A percentile compares a stretch with the other conserved stretches of the same genome.
phyloP scores from a whole-genome alignment of 805 yeast species.

The Nematodospora valgi region DNA sequence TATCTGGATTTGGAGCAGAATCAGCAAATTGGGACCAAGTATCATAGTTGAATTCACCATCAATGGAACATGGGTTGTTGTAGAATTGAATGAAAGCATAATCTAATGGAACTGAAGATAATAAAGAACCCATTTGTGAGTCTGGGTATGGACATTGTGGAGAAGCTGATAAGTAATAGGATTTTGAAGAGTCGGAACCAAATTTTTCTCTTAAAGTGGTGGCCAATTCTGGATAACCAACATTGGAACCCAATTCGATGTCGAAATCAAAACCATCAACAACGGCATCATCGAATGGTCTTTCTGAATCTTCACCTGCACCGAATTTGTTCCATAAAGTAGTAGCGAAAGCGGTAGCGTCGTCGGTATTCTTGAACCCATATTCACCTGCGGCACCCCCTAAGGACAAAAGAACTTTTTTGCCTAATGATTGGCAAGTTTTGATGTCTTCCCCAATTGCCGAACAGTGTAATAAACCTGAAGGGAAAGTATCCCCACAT shows the following conservation, averaged over 20 bases:
- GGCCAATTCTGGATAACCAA: conserved; percentile 26
- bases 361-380: conserved; percentile 47
- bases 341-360: conserved; percentile 53
- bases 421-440: conserved; percentile 71
- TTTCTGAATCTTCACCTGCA: conserved; percentile 21
- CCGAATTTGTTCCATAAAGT: conserved; percentile 36
- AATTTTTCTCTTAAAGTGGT: conserved; percentile 21
- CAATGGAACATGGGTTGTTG: conserved; percentile 72
- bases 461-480: conserved; percentile 36
- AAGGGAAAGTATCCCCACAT: conserved; percentile 25
- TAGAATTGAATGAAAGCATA: conserved; percentile 86
- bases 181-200: conserved; percentile 38
- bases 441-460: conserved; percentile 55
- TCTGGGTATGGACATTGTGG: conserved; percentile 93
- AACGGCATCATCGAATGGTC: conserved; percentile 27
- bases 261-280: conserved; percentile 36
- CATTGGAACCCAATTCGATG: conserved; percentile 19
- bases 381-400: conserved; percentile 43
- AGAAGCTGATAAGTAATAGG: conserved; percentile 79
- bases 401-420: conserved; percentile 67
- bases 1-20: conserved; percentile 62
- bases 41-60: conserved; percentile 52
- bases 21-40: conserved; percentile 70
- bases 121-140: conserved; percentile 28
- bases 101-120: conserved; percentile 60